phyloP scores from a whole-genome alignment of 2,329 filamentous ascomycete genomes.

The Colletotrichum noveboracense region DNA sequence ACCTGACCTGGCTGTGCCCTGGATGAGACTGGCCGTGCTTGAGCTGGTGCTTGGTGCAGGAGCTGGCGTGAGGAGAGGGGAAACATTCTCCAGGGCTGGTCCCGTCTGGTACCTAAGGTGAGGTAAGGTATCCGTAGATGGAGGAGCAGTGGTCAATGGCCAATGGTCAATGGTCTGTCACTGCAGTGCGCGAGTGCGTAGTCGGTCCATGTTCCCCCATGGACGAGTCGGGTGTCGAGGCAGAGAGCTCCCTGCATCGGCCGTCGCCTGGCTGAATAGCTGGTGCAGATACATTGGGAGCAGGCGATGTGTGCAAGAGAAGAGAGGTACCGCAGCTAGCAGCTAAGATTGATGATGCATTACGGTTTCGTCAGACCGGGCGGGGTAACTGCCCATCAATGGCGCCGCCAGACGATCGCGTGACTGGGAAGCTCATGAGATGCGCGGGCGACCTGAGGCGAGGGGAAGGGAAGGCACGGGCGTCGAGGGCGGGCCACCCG shows the following conservation, averaged over 20 bases:
- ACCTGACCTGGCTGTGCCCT: slow-evolving; percentile 1
- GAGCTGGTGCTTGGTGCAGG: neutral
- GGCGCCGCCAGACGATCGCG: slow-evolving; percentile 20
- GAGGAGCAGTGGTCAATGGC: neutral
- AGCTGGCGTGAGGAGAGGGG: neutral
- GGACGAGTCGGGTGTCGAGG: neutral
- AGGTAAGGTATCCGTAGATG: neutral
- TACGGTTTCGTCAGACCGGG: slow-evolving; percentile 24
- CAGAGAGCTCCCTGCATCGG: neutral
- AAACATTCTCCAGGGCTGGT: neutral
- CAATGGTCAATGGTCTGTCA: neutral
- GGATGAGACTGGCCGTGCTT: neutral
- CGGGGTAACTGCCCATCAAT: slow-evolving; percentile 22
- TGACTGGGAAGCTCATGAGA: slow-evolving; percentile 12
- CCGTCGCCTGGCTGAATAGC: neutral
- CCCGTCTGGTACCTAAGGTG: neutral
- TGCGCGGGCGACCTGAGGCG: neutral
- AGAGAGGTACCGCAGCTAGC: neutral
- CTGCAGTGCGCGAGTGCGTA: neutral
- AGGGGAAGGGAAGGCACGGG: neutral
- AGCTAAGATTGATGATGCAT: slow-evolving; percentile 12
- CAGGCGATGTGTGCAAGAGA: neutral
- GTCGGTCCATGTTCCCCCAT: neutral
- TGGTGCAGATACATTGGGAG: neutral
- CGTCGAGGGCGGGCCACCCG: neutral